These are phyloP conservation scores for Fallopia convolvulus DNA, from an alignment of 148 eudicot genomes.

Conservation along the genomic window DNA sequence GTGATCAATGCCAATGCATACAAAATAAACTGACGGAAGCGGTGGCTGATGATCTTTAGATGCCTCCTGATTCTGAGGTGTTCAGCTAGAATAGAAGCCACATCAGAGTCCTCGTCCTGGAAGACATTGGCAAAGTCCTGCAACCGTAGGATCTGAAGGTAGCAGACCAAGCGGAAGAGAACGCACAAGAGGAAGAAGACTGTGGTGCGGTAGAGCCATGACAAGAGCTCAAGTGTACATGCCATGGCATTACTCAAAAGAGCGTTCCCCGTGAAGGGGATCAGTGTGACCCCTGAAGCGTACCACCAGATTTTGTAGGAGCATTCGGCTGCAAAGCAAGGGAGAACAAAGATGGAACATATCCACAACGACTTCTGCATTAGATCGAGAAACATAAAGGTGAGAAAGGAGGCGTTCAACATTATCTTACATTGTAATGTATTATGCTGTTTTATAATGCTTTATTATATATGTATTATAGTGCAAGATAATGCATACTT, in stretches of 20 bases:
- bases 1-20: constrained; percentile 56
- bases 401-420: not conserved
- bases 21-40: constrained; percentile 63
- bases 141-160: constrained; percentile 75
- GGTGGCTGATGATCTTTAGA: constrained; percentile 72
- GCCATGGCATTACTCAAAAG: constrained; percentile 50
- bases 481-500: too few species aligned
- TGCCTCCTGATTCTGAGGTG: constrained; percentile 80
- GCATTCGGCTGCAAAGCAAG: constrained; percentile 65
- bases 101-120: constrained; percentile 54
- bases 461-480: too few species aligned
- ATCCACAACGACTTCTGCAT: constrained; percentile 77
- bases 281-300: constrained; percentile 59
- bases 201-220: constrained; percentile 80
- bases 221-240: constrained; percentile 60
- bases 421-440: too few species aligned
- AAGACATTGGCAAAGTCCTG: constrained; percentile 76
- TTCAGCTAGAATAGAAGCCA: constrained; percentile 49
- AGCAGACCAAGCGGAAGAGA: constrained; percentile 85
- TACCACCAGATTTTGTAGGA: constrained; percentile 96
- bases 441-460: too few species aligned
- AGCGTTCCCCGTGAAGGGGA: constrained; percentile 70
- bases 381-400: not conserved
- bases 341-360: constrained; percentile 56
- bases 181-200: constrained; percentile 83